A percentile compares a stretch with the other conserved stretches of the same genome.
phyloP scores from a whole-genome alignment of 768 basidiomycete species.

The Amanita exitialis region DNA sequence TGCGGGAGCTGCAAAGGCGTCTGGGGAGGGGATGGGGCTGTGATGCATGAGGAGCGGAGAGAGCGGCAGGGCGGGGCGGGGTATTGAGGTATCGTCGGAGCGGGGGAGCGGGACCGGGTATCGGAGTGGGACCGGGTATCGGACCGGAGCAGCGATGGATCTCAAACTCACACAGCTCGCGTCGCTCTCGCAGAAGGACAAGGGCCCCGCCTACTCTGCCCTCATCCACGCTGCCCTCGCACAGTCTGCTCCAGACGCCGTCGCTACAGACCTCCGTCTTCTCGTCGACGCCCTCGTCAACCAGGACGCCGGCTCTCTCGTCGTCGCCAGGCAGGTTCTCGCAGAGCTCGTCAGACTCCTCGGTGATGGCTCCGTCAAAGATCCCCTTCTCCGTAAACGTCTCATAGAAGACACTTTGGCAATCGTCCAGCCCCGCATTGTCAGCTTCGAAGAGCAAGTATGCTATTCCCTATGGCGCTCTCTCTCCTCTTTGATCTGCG shows the following conservation, averaged over 20 bases:
- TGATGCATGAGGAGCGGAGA: slow-evolving; percentile 19
- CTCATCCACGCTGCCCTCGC: slow-evolving; percentile 61
- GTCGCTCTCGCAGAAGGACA: slow-evolving; percentile 73
- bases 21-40: slow-evolving; percentile 3
- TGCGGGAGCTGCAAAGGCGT: slow-evolving; percentile 5
- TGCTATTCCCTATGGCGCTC: slow-evolving; percentile 11
- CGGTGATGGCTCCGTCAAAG: slow-evolving; percentile 41
- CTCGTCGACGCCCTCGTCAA: slow-evolving; percentile 78
- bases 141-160: slow-evolving; percentile 50
- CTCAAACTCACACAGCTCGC: slow-evolving; percentile 52
- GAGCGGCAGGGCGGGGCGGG: slow-evolving; percentile 35
- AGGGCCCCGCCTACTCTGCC: slow-evolving; percentile 62
- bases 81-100: slow-evolving; percentile 26
- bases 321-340: slow-evolving; percentile 82
- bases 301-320: slow-evolving; percentile 72
- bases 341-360: slow-evolving; percentile 73
- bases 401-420: slow-evolving; percentile 70
- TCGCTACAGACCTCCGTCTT: slow-evolving; percentile 50
- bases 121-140: slow-evolving; percentile 35
- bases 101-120: slow-evolving; percentile 29
- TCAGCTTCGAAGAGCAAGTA: slow-evolving; percentile 95
- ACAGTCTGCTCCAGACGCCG: slow-evolving; percentile 30
- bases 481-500: slow-evolving; percentile 2
- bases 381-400: slow-evolving; percentile 51
- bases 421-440: slow-evolving; percentile 66